A percentile compares a stretch with the other conserved stretches of the same genome.
Evolutionary conservation across 2,329 filamentous ascomycete species (phyloP).

Genomic region (Aspergillus versicolor): DNA sequence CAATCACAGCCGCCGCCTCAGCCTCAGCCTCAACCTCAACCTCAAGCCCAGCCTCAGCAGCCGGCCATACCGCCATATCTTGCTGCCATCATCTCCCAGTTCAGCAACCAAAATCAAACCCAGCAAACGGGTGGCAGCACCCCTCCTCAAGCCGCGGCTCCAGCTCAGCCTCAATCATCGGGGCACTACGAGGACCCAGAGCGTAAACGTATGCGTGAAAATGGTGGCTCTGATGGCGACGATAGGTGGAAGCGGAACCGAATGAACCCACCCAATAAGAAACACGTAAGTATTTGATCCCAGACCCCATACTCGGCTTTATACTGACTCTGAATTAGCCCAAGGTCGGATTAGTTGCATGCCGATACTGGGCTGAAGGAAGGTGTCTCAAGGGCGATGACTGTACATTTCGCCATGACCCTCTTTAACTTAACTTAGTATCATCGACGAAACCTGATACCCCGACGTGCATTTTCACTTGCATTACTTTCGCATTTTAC

Average conservation of each 20-base stretch:
- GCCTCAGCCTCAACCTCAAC: conserved; percentile 19
- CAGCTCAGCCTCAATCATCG: not conserved
- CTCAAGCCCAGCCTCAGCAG: conserved; percentile 26
- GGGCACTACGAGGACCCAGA: conserved; percentile 41
- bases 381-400: conserved; percentile 54
- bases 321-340: conserved; percentile 29
- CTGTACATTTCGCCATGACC: conserved; percentile 52
- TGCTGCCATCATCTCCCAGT: conserved; percentile 35
- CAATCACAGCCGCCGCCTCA: conserved; percentile 28
- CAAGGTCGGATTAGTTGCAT: conserved; percentile 47
- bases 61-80: conserved; percentile 33
- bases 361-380: conserved; percentile 55
- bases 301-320: not conserved
- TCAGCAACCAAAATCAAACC: conserved; percentile 24
- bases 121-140: conserved; percentile 17
- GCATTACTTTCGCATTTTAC: conserved; percentile 7
- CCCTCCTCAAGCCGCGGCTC: conserved; percentile 8
- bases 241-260: conserved; percentile 38
- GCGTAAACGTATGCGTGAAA: conserved; percentile 40
- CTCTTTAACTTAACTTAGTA: conserved; percentile 14
- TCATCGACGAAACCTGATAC: conserved; percentile 16
- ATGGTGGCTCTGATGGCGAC: conserved; percentile 32
- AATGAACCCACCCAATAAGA: conserved; percentile 34
- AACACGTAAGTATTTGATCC: conserved; percentile 32
- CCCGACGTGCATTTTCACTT: conserved; percentile 5